Evolutionary conservation across 2,329 filamentous ascomycete species (phyloP), one percentile per base, ranked within the genome.

Genomic region (Talaromyces sp.): DNA sequence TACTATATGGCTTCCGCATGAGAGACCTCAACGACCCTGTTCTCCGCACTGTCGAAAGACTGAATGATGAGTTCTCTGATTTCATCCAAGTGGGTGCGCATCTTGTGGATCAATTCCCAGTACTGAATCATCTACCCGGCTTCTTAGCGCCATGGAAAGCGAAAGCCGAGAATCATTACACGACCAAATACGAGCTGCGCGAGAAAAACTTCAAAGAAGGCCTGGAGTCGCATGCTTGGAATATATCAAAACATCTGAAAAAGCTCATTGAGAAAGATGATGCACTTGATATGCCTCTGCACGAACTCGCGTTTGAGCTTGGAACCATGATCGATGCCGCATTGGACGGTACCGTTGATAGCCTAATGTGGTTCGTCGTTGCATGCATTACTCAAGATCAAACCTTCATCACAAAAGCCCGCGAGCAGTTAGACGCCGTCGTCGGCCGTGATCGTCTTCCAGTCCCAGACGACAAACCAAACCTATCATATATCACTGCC

Each of bases 271-370:
- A 69, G 69, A 74, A 73, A 10, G 79, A 82, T 14, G 78, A 81
- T 27, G 27, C 27, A 47, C 76, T 80, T 65, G 72, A 68, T 0
- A 74, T 83, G 43, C 79, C 77, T 0, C 76, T 81, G 27, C 73
- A 74, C 9, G 76, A 83, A 68, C 78, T 83, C 64, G 77, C 78
- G 5, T 82, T 79, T 69, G 75, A 82, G 14, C 78, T 81, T 7
- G 79, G 78, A 7, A 78, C 75, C 0, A 73, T 83, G 16, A 81
- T 82, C 66, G 82, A 81, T n/a, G 81, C 81, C 24, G 78, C 81
- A 22, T 81, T 76, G 31, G 82, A 83, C 66, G 83, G 81, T 0
- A 82, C 80, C 41, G 65, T 61, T 14, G 67, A 67, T 45, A 64
- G 56, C 22, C 33, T 67, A 27, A 61, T 66, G 27, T 68, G 66